These are phyloP conservation scores for Coemansia sp. DNA, from an alignment of 192 early-diverging fungal genomes.

Conservation along the genomic window DNA sequence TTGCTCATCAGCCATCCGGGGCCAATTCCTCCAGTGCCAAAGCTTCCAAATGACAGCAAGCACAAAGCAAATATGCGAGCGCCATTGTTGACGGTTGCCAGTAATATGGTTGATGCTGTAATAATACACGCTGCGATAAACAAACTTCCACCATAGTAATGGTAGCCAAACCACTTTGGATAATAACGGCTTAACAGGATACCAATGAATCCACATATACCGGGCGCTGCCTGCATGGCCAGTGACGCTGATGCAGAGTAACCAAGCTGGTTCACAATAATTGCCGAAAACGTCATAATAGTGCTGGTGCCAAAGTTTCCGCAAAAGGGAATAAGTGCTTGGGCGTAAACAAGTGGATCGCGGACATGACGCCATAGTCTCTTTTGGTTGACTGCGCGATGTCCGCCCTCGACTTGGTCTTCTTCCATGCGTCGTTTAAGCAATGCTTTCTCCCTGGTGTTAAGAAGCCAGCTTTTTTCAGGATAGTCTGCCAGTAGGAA, in stretches of 20 bases:
- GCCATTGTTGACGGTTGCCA: slow-evolving; percentile 40
- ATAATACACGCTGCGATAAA: slow-evolving; percentile 41
- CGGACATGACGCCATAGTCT: slow-evolving; percentile 14
- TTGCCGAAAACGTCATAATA: slow-evolving; percentile 43
- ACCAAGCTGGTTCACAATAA: slow-evolving; percentile 46
- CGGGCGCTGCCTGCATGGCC: slow-evolving; percentile 46
- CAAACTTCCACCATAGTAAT: slow-evolving; percentile 28
- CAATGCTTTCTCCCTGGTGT: slow-evolving; percentile 22
- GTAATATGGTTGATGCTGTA: slow-evolving; percentile 25
- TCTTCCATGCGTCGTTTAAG: slow-evolving; percentile 26
- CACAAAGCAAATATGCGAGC: slow-evolving; percentile 48
- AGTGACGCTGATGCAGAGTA: slow-evolving; percentile 31
- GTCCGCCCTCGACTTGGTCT: slow-evolving; percentile 39
- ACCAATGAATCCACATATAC: slow-evolving; percentile 44
- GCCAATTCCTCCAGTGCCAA: slow-evolving; percentile 45
- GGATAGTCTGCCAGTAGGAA: slow-evolving; percentile 43
- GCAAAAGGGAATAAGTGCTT: slow-evolving; percentile 40
- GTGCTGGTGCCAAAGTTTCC: slow-evolving; percentile 51
- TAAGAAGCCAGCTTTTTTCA: slow-evolving; percentile 3
- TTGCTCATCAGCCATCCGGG: slow-evolving; percentile 53
- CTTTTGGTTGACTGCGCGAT: slow-evolving; percentile 26
- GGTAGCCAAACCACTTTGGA: slow-evolving; percentile 25
- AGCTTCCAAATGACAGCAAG: slow-evolving; percentile 42
- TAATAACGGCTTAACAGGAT: slow-evolving; percentile 38
- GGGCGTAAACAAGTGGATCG: slow-evolving; percentile 39